phyloP scores from a whole-genome alignment of 1,284 basidiomycete genomes.

The Golubevia sp. region DNA sequence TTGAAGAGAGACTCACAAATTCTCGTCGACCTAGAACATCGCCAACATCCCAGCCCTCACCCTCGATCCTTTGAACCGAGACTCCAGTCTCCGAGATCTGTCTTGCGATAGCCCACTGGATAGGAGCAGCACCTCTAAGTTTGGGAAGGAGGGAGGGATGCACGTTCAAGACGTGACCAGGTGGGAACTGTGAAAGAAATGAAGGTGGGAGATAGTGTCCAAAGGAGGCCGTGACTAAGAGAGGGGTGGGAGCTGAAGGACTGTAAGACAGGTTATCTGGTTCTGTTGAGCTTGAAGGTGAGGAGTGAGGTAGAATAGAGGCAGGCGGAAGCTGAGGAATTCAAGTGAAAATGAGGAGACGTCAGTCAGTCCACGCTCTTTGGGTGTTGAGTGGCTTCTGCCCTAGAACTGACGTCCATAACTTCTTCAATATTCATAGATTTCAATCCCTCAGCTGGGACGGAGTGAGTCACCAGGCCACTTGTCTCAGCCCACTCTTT shows the following conservation, averaged over 20 bases:
- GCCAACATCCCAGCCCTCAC: conserved; percentile 63
- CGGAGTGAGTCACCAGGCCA: background rate
- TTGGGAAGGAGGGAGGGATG: conserved; percentile 87
- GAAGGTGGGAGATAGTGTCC: conserved; percentile 79
- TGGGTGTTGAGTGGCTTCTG: no score
- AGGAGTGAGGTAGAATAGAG: conserved; percentile 17
- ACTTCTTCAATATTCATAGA: background rate
- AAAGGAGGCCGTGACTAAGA: conserved; percentile 89
- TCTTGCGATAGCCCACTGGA: conserved; percentile 80
- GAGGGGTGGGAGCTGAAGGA: conserved; percentile 53
- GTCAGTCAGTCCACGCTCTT: conserved; percentile 14
- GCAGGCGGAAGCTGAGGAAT: background rate
- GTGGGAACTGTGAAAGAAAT: conserved; percentile 72
- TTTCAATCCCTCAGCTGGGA: background rate
- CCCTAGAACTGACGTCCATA: no score
- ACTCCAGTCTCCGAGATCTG: conserved; percentile 72
- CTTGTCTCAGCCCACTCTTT: background rate
- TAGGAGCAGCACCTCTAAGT: conserved; percentile 89
- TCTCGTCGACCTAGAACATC: conserved; percentile 57
- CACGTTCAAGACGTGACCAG: conserved; percentile 77
- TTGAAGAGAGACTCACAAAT: conserved; percentile 47
- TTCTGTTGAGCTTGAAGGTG: conserved; percentile 15
- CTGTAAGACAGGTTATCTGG: conserved; percentile 21
- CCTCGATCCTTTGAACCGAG: conserved; percentile 66
- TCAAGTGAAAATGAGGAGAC: no score